A percentile compares a stretch with the other conserved stretches of the same genome.
Evolutionary conservation across 345 rosid genomes (phyloP).

Genomic region (Eucalyptus pauciflora): DNA sequence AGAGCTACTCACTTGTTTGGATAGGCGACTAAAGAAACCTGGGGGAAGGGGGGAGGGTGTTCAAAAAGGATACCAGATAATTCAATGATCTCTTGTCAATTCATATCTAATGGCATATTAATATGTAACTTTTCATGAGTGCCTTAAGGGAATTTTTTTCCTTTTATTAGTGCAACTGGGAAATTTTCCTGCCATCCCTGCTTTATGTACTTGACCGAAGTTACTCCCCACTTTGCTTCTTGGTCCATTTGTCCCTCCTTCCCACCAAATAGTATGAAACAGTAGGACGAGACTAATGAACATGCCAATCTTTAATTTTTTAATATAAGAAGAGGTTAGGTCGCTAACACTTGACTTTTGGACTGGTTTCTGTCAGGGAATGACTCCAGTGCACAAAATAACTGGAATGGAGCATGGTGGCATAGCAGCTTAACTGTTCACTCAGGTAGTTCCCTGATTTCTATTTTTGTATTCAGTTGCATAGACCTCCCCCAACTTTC

Average conservation of each 20-base stretch:
- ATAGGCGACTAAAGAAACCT: not conserved
- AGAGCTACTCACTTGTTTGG: not conserved
- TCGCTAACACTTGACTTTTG: not conserved
- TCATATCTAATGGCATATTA: not conserved
- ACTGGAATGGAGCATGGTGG: constrained; percentile 99
- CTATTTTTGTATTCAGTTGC: not conserved
- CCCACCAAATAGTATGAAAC: not conserved
- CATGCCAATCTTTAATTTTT: not conserved
- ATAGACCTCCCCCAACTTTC: not conserved
- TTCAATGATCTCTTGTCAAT: not conserved
- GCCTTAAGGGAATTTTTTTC: not conserved
- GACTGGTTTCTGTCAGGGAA: constrained; percentile 34
- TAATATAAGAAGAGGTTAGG: not conserved
- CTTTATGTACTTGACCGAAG: not conserved
- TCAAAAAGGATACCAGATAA: not conserved
- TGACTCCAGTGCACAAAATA: constrained; percentile 80
- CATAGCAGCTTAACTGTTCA: constrained; percentile 61
- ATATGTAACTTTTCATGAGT: not conserved
- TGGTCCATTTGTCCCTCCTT: not conserved
- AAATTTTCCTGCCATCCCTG: not conserved
- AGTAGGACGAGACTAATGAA: constrained; percentile 7
- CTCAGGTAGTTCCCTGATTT: constrained; percentile 33
- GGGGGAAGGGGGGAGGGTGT: not conserved
- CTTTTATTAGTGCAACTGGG: not conserved
- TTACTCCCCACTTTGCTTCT: not conserved